Evolutionary conservation across 805 yeast species (phyloP).

Genomic region (Hanseniaspora jakobsenii): DNA sequence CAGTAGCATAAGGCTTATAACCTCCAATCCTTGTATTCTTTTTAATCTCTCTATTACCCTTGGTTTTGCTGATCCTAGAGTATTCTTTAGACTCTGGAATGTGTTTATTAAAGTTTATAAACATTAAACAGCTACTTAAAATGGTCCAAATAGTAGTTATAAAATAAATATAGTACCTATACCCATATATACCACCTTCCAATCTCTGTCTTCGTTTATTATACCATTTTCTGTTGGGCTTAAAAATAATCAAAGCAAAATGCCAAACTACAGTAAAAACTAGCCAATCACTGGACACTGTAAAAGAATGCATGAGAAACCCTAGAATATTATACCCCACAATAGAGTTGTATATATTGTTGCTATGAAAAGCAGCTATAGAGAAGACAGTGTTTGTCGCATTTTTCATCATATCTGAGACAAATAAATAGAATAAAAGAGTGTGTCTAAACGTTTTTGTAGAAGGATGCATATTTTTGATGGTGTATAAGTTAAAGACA

Average conservation of each 20-base stretch:
- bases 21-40: constrained; percentile 32
- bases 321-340: constrained; percentile 56
- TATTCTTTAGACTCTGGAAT: constrained; percentile 21
- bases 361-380: constrained; percentile 52
- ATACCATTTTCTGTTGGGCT: constrained; percentile 40
- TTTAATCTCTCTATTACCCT: background rate
- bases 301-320: constrained; percentile 65
- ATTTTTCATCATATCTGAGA: constrained; percentile 66
- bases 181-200: constrained; percentile 65
- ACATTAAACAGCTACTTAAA: constrained; percentile 59
- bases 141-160: constrained; percentile 52
- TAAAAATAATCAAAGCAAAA: constrained; percentile 60
- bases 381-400: background rate
- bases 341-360: constrained; percentile 41
- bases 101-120: constrained; percentile 32
- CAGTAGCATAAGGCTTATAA: constrained; percentile 51
- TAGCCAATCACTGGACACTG: constrained; percentile 78
- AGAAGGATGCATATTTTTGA: constrained; percentile 52
- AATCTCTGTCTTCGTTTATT: constrained; percentile 29
- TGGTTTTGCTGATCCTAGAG: constrained; percentile 15
- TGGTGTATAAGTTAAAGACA: constrained; percentile 45
- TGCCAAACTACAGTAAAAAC: constrained; percentile 58
- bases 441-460: constrained; percentile 56
- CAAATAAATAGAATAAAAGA: constrained; percentile 51
- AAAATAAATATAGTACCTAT: constrained; percentile 46